phyloP scores from a whole-genome alignment of 2,329 filamentous ascomycete species.

The Boeremia lycopersici region DNA sequence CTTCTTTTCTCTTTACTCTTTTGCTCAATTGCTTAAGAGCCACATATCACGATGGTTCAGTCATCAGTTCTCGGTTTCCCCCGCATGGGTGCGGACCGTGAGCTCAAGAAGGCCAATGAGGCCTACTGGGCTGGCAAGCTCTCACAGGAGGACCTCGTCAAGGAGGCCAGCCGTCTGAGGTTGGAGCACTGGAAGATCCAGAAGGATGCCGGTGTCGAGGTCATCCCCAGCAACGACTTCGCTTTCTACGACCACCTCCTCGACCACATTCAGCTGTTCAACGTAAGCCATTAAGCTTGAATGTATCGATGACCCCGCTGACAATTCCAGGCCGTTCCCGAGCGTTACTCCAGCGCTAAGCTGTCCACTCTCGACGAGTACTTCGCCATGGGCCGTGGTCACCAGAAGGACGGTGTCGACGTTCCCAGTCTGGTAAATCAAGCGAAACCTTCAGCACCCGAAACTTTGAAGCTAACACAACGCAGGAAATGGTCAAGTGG shows the following conservation, averaged over 20 bases:
- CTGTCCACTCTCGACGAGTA: constrained; percentile 92
- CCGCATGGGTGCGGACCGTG: constrained; percentile 96
- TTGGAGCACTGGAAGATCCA: constrained; percentile 99
- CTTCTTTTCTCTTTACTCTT: constrained; percentile 12
- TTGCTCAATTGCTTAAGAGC: constrained; percentile 17
- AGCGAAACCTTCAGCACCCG: not conserved
- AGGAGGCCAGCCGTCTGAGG: constrained; percentile 96
- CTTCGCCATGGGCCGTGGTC: constrained; percentile 99
- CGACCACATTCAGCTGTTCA: constrained; percentile 97
- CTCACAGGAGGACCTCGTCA: constrained; percentile 85
- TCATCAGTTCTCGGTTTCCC: constrained; percentile 93
- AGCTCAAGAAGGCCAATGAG: constrained; percentile 99
- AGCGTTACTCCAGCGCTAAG: constrained; percentile 89
- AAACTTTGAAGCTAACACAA: constrained; percentile 28
- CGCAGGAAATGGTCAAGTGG: constrained; percentile 98
- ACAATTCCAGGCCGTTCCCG: constrained; percentile 75
- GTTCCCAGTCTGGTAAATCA: constrained; percentile 75
- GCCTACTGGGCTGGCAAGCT: constrained; percentile 97
- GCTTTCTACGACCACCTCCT: constrained; percentile 98
- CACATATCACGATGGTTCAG: constrained; percentile 53
- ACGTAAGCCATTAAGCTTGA: constrained; percentile 64
- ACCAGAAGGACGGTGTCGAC: constrained; percentile 93
- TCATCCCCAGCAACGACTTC: constrained; percentile 99
- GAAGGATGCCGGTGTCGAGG: constrained; percentile 95
- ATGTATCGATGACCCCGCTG: constrained; percentile 10